A percentile compares a stretch with the other conserved stretches of the same genome.
These are phyloP conservation scores for Hymenoscyphus linearis DNA, from an alignment of 2,329 filamentous ascomycete genomes.

Conservation along the genomic window DNA sequence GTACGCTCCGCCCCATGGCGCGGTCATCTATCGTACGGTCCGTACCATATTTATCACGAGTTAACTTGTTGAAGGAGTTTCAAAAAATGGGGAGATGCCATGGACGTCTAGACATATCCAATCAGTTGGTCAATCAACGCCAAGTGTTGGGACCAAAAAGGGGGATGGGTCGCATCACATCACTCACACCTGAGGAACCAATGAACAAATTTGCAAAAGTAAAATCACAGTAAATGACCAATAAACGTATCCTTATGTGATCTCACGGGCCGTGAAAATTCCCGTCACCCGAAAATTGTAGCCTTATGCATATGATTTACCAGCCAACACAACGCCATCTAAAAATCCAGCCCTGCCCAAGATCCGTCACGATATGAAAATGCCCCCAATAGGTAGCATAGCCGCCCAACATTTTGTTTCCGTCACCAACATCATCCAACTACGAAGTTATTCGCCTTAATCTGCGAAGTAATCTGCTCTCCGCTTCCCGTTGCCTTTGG, in stretches of 20 bases:
- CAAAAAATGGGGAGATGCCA: neutral
- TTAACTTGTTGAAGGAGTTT: neutral
- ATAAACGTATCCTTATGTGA: constrained; percentile 2
- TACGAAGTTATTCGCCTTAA: constrained; percentile 13
- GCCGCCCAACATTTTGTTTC: constrained; percentile 6
- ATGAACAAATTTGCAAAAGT: neutral
- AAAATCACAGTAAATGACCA: neutral
- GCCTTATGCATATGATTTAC: constrained; percentile 3
- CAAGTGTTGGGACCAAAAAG: constrained; percentile 6
- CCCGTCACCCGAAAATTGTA: constrained; percentile 1
- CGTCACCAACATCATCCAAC: constrained; percentile 2
- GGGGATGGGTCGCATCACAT: constrained; percentile 1
- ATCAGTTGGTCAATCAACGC: constrained; percentile 5
- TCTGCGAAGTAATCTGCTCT: constrained; percentile 34
- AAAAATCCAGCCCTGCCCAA: neutral
- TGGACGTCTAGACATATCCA: constrained; percentile 2
- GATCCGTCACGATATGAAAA: neutral
- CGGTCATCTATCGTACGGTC: neutral
- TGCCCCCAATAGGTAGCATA: constrained; percentile 1
- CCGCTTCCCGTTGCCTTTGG: constrained; percentile 48
- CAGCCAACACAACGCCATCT: constrained; percentile 8
- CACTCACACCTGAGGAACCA: neutral
- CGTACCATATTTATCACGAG: constrained; percentile 1
- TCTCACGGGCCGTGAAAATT: neutral
- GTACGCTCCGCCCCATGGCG: neutral